These are phyloP conservation scores for Schizochytrium sp. DNA, from an alignment of 108 stramenopile genomes.

Conservation along the genomic window DNA sequence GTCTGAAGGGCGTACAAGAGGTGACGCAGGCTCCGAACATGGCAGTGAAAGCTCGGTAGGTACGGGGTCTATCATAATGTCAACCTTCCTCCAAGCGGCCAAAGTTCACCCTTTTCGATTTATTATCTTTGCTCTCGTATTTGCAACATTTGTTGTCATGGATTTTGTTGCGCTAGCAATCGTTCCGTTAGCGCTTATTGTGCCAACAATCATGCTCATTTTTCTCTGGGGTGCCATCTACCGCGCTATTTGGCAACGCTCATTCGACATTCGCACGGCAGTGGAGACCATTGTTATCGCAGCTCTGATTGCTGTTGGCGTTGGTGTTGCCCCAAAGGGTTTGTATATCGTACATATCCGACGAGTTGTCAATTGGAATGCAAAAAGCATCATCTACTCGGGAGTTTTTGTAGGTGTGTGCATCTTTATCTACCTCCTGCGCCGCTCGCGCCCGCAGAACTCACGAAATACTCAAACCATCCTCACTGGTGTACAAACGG, in stretches of 20 bases:
- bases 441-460: not conserved
- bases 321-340: not conserved
- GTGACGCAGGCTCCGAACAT: too few relatives aligned
- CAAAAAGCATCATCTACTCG: slow-evolving; percentile 17
- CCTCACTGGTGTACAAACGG: not conserved
- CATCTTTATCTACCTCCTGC: not conserved
- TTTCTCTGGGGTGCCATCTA: slow-evolving; percentile 35
- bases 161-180: slow-evolving; percentile 19
- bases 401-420: slow-evolving; percentile 25
- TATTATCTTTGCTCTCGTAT: not conserved
- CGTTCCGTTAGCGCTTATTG: not conserved
- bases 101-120: not conserved
- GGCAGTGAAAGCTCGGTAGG: not conserved
- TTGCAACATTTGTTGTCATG: not conserved
- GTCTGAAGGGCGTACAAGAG: too few relatives aligned
- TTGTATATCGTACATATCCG: slow-evolving; percentile 13
- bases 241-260: not conserved
- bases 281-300: not conserved
- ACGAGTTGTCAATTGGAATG: slow-evolving; percentile 29
- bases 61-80: not conserved
- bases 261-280: not conserved
- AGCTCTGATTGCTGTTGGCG: not conserved
- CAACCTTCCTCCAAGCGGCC: not conserved
- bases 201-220: slow-evolving; percentile 19
- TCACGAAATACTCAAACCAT: not conserved